phyloP scores from a whole-genome alignment of 768 basidiomycete species.

The Calvatia gigantea region DNA sequence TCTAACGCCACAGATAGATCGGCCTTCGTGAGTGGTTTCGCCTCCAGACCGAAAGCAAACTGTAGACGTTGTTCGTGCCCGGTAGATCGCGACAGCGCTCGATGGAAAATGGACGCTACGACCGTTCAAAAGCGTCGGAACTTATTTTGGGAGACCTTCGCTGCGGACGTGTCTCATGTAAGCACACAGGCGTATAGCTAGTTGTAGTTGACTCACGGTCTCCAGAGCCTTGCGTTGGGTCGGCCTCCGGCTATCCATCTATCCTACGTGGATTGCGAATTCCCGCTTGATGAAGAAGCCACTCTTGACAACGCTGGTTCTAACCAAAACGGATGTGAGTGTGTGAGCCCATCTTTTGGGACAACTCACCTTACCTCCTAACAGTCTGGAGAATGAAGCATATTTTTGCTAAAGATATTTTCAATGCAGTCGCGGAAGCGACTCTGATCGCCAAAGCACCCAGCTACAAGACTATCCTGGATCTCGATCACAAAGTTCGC shows the following conservation, averaged over 20 bases:
- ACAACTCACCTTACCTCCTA: not conserved
- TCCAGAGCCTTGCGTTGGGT: constrained; percentile 53
- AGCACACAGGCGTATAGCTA: constrained; percentile 14
- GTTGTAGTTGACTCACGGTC: not conserved
- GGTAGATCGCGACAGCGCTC: constrained; percentile 67
- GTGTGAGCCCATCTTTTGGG: not conserved
- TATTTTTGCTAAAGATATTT: constrained; percentile 46
- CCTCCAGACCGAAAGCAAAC: constrained; percentile 11
- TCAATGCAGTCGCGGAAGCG: constrained; percentile 42
- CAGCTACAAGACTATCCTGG: constrained; percentile 41
- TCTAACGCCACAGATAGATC: constrained; percentile 32
- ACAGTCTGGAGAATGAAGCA: constrained; percentile 60
- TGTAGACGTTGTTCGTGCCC: not conserved
- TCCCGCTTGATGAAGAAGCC: constrained; percentile 53
- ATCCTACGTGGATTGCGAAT: constrained; percentile 61
- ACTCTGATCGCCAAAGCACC: constrained; percentile 47
- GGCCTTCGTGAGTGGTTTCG: constrained; percentile 47
- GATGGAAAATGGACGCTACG: constrained; percentile 60
- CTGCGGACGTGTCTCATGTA: constrained; percentile 54
- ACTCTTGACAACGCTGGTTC: constrained; percentile 40
- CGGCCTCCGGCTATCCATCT: constrained; percentile 57
- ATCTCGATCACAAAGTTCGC: constrained; percentile 49
- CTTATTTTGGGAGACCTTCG: constrained; percentile 70
- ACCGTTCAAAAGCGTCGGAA: constrained; percentile 58
- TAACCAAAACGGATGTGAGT: constrained; percentile 48